These are phyloP conservation scores for Colletotrichum magnum DNA, from an alignment of 2,329 filamentous ascomycete species.

Conservation along the genomic window DNA sequence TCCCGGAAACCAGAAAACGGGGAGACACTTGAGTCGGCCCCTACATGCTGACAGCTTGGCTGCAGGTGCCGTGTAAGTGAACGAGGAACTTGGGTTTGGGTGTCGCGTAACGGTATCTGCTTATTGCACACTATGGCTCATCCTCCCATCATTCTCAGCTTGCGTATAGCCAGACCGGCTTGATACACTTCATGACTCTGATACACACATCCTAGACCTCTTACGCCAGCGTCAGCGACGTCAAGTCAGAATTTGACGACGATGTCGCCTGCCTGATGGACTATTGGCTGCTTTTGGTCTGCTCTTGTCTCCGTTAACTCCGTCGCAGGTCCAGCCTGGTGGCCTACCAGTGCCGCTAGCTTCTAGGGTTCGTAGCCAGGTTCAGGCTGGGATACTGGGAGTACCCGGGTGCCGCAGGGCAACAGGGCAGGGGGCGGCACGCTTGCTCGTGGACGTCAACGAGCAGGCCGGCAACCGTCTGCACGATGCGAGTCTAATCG, in stretches of 20 bases:
- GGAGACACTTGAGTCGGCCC: no score
- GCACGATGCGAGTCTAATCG: neutral
- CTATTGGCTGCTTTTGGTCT: neutral
- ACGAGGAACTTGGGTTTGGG: neutral
- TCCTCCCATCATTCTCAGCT: no score
- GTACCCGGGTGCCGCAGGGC: conserved; percentile 9
- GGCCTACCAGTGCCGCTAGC: conserved; percentile 7
- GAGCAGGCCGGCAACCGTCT: neutral
- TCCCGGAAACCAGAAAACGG: no score
- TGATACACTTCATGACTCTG: conserved; percentile 14
- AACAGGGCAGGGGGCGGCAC: conserved; percentile 3
- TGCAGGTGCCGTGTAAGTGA: conserved; percentile 8
- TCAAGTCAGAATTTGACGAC: neutral
- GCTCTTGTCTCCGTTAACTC: conserved; percentile 35
- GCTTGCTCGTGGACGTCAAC: conserved; percentile 6
- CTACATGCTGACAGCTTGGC: neutral
- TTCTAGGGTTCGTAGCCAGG: conserved; percentile 29
- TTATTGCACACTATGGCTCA: no score
- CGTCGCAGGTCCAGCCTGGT: conserved; percentile 29
- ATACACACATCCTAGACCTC: conserved; percentile 7
- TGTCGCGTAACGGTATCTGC: neutral
- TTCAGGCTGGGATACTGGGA: conserved; percentile 6
- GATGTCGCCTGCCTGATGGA: neutral
- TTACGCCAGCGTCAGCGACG: conserved; percentile 1
- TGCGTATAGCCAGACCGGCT: neutral